Conservation (phyloP, 2,329 filamentous ascomycete genomes). For the Monosporascus sp. region DNA sequence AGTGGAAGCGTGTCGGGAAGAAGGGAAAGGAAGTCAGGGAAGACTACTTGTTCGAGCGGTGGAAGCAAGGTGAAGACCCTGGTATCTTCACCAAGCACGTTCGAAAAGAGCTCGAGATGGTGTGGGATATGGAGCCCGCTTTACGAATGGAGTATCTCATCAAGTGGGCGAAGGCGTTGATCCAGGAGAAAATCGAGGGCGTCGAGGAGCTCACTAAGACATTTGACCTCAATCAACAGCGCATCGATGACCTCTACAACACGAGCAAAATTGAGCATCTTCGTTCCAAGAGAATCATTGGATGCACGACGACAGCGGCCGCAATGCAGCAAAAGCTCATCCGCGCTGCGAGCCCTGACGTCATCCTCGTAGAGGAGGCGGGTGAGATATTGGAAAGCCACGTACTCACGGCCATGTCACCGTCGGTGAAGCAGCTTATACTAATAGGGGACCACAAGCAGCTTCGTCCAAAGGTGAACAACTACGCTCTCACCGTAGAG, state of each 20-base stretch:
- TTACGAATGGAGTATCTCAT: slow-evolving; percentile 16
- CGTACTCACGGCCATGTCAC: slow-evolving; percentile 53
- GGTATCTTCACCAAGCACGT: slow-evolving; percentile 33
- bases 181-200: slow-evolving; percentile 41
- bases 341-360: slow-evolving; percentile 44
- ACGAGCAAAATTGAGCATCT: slow-evolving; percentile 38
- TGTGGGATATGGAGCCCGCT: slow-evolving; percentile 46
- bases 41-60: slow-evolving; percentile 49
- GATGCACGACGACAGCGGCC: slow-evolving; percentile 63
- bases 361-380: slow-evolving; percentile 64
- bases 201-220: slow-evolving; percentile 31
- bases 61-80: slow-evolving; percentile 40
- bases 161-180: slow-evolving; percentile 37
- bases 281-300: slow-evolving; percentile 52
- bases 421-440: slow-evolving; percentile 56
- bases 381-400: slow-evolving; percentile 37
- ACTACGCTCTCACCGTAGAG: slow-evolving; percentile 56
- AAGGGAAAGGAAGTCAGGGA: slow-evolving; percentile 36
- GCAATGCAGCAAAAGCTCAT: slow-evolving; percentile 54
- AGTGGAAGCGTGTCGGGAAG: slow-evolving; percentile 39
- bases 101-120: slow-evolving; percentile 10
- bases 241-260: slow-evolving; percentile 36
- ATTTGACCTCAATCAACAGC: slow-evolving; percentile 35
- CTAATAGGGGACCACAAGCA: slow-evolving; percentile 72
- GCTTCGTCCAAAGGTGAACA: slow-evolving; percentile 58